Evolutionary conservation across 2,329 filamentous ascomycete genomes (phyloP), one percentile per base, ranked within the genome.

Genomic region (Orbilia brochopaga): DNA sequence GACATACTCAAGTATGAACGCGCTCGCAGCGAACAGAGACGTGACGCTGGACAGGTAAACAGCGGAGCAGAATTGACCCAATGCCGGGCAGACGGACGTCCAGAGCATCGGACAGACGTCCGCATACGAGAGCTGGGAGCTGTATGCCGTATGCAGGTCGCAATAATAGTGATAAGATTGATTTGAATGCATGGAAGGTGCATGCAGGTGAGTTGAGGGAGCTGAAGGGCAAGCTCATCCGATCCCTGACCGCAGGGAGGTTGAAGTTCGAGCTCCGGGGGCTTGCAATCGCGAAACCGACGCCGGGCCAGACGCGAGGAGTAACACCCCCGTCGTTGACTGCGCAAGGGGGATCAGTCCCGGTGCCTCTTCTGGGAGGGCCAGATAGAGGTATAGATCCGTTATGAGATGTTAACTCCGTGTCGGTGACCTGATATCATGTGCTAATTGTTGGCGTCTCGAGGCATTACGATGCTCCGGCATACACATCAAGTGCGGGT

Each of bases 171-270:
- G 37, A 42, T 17, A 13, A 17, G 37, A 42, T 42, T 42, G 13
- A 13, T 15, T 13, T 2, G 37, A 4, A 13, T 42, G 37, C 37
- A 42, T 42, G 4, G 37, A 13, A 42, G 37, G 13, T 42, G 13
- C 37, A 42, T 42, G n/a, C 15, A 42, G 5, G 37, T 13, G 37
- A 42, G 27, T 3, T 4, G 37, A 42, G 37, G 15, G 37, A 42
- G 37, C 37, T 42, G 37, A 42, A 42, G 37, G 27, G 37, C 37
- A 42, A 15, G 37, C 37, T 42, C 37, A 42, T 42, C 37, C 37
- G 37, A 17, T 42, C 37, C 37, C 37, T 13, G 37, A 42, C 5
- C 4, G n/a, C 37, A 42, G 37, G 37, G n/a, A 32, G 8, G 4
- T 32, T 32, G 4, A 32, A 32, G 8, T 32, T 3, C 27, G 8